Evolutionary conservation across 805 yeast species (phyloP).

Genomic region (Starmerella kuoi): DNA sequence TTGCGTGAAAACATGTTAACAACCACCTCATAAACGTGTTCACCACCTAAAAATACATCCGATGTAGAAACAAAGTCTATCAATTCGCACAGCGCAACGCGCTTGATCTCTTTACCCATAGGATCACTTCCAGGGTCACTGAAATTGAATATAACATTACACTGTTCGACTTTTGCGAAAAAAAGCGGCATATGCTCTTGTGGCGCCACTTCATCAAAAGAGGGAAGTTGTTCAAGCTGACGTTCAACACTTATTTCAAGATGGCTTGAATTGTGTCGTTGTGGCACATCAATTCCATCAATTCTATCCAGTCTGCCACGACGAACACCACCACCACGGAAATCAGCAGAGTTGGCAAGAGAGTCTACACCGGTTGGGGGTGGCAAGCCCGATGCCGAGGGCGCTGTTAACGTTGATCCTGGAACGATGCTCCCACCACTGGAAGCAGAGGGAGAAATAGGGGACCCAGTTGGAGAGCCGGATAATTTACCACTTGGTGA

Average conservation of each 20-base stretch:
- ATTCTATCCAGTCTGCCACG: slow-evolving; percentile 40
- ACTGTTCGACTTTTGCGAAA: slow-evolving; percentile 80
- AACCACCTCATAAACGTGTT: slow-evolving; percentile 78
- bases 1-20: slow-evolving; percentile 81
- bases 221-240: slow-evolving; percentile 64
- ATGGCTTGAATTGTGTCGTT: slow-evolving; percentile 82
- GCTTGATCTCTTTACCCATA: slow-evolving; percentile 83
- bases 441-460: background rate
- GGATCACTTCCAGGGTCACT: slow-evolving; percentile 85
- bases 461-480: background rate
- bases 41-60: slow-evolving; percentile 65
- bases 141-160: slow-evolving; percentile 88
- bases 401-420: background rate
- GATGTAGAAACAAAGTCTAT: slow-evolving; percentile 76
- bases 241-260: slow-evolving; percentile 66
- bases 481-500: background rate
- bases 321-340: slow-evolving; percentile 5
- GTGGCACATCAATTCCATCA: slow-evolving; percentile 74
- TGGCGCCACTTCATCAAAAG: slow-evolving; percentile 76
- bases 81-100: slow-evolving; percentile 76
- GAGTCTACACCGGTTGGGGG: background rate
- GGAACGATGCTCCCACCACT: background rate
- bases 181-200: slow-evolving; percentile 71
- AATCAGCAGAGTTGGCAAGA: background rate
- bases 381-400: background rate